Percentiles rank a stretch among this genome's conserved stretches.
phyloP scores from a whole-genome alignment of 2,329 filamentous ascomycete genomes.

The Colletotrichum higginsianum region DNA sequence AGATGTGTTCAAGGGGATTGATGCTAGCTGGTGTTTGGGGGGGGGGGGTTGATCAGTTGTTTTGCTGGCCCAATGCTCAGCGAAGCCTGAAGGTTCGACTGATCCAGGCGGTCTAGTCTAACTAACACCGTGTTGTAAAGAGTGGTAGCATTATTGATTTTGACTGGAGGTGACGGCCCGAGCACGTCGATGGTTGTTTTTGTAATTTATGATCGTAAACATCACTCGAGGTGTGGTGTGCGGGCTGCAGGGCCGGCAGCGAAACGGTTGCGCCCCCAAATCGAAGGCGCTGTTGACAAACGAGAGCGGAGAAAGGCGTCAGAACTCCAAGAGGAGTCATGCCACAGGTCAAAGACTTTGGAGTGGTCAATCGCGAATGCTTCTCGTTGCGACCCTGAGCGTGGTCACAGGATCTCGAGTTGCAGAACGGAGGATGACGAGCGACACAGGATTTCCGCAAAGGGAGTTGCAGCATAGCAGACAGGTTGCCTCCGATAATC shows the following conservation, averaged over 20 bases:
- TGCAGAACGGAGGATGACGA: slow-evolving; percentile 3
- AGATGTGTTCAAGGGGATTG: slow-evolving; percentile 1
- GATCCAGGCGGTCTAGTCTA: not conserved
- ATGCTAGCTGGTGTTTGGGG: not conserved
- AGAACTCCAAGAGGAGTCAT: not conserved
- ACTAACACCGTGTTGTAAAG: not conserved
- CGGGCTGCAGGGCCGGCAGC: slow-evolving; percentile 15
- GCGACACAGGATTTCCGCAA: slow-evolving; percentile 28
- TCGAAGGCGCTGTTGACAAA: not conserved
- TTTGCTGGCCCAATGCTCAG: not conserved
- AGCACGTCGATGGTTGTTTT: slow-evolving; percentile 27
- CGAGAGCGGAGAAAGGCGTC: not conserved
- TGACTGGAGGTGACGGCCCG: slow-evolving; percentile 14
- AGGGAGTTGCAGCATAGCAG: slow-evolving; percentile 15
- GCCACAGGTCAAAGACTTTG: not conserved
- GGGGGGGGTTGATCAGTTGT: not conserved
- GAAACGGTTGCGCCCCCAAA: not conserved
- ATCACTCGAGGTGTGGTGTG: slow-evolving; percentile 14
- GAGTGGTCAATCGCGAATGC: not conserved
- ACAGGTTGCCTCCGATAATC: slow-evolving; percentile 34
- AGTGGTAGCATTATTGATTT: slow-evolving; percentile 20
- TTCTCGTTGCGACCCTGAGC: not conserved
- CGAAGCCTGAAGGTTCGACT: not conserved
- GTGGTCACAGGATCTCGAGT: slow-evolving; percentile 10
- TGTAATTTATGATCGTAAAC: slow-evolving; percentile 12